Conservation (phyloP, 2,329 filamentous ascomycete genomes). For the Venturia carpophila region DNA sequence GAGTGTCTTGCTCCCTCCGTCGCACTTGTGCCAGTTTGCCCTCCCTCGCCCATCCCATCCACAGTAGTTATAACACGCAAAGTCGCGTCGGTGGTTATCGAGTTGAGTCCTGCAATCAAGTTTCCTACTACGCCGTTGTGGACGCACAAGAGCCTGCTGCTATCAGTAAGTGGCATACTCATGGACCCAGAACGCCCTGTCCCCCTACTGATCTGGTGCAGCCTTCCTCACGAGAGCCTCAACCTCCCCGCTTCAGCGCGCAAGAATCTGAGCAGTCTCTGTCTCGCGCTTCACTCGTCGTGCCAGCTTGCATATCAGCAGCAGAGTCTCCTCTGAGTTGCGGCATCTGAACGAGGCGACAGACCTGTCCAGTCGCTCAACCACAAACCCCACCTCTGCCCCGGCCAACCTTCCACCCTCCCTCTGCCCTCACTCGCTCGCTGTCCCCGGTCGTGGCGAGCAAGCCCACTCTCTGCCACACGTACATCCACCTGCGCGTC, state of each 20-base stretch:
- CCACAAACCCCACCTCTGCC: background rate
- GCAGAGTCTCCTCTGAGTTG: background rate
- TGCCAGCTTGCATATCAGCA: background rate
- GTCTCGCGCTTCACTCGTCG: background rate
- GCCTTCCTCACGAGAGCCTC: conserved; percentile 14
- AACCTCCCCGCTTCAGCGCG: conserved; percentile 3
- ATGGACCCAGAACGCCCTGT: background rate
- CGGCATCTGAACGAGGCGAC: conserved; percentile 3
- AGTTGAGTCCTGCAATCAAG: background rate
- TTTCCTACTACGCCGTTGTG: background rate
- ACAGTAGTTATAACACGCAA: background rate
- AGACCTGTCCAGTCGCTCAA: background rate
- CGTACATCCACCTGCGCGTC: conserved; percentile 2
- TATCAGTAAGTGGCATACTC: background rate
- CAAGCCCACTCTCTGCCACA: background rate
- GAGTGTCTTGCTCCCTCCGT: background rate
- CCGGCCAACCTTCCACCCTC: background rate
- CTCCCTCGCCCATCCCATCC: background rate
- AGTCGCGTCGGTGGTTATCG: background rate
- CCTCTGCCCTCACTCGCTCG: background rate
- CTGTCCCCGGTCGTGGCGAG: background rate
- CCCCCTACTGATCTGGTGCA: conserved; percentile 1
- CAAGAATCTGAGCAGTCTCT: background rate
- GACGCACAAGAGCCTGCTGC: background rate
- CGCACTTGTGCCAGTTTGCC: background rate